Conservation (phyloP, 106 monocot genomes). For the Gastrodia elata region DNA sequence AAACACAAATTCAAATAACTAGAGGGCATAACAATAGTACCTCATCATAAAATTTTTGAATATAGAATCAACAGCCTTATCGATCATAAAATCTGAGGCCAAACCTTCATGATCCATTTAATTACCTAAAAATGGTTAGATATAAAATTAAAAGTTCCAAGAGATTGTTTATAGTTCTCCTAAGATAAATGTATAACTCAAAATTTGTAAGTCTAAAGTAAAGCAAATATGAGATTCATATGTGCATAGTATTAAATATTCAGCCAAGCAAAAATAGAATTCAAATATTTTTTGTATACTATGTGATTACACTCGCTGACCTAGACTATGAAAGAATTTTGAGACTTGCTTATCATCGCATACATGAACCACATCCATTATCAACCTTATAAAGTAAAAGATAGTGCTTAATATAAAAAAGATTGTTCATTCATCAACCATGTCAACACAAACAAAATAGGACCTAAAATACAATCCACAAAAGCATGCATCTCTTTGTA, state of each 20-base stretch:
- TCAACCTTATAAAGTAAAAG: too few relatives aligned
- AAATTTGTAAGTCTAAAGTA: neutral
- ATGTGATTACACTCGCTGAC: too few relatives aligned
- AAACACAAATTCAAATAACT: neutral
- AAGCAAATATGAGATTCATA: neutral
- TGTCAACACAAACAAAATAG: too few relatives aligned
- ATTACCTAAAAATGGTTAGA: neutral
- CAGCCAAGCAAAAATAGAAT: neutral
- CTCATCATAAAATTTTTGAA: neutral
- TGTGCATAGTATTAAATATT: neutral
- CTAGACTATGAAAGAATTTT: too few relatives aligned
- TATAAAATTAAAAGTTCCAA: neutral
- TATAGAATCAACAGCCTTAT: neutral
- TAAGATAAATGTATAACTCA: neutral
- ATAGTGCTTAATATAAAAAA: too few relatives aligned
- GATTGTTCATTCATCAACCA: too few relatives aligned
- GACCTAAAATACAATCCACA: too few relatives aligned
- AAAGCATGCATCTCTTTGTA: too few relatives aligned
- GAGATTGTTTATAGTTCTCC: neutral
- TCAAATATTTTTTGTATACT: neutral
- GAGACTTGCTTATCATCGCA: too few relatives aligned
- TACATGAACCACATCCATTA: too few relatives aligned
- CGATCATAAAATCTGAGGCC: neutral
- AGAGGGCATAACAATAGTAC: neutral
- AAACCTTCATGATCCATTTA: neutral